Conservation (phyloP, 179 eudicot genomes). For the Monotropa hypopitys region DNA sequence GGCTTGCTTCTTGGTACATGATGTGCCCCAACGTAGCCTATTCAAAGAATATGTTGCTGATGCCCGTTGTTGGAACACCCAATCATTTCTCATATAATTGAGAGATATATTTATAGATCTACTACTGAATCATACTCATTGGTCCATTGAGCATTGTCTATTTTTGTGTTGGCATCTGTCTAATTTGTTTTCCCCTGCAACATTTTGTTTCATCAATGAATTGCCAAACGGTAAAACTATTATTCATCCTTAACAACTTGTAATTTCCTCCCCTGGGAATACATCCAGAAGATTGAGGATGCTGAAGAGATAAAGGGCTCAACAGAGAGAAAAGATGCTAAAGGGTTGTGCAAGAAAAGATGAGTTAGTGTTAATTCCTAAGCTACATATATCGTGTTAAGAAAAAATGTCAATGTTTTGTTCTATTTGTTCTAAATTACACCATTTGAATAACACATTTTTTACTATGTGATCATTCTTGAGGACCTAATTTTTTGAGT, state of each 20-base stretch:
- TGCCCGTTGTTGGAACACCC: not conserved
- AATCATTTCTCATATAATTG: not conserved
- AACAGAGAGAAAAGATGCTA: too few relatives aligned
- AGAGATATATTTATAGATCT: not conserved
- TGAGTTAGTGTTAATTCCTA: too few relatives aligned
- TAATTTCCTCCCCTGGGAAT: not conserved
- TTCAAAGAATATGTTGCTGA: not conserved
- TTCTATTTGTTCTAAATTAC: too few relatives aligned
- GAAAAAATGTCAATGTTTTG: too few relatives aligned
- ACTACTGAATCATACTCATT: not conserved
- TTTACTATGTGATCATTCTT: too few relatives aligned
- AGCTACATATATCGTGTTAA: too few relatives aligned
- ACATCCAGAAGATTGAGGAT: not conserved
- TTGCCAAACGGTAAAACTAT: not conserved
- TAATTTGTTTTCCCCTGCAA: not conserved
- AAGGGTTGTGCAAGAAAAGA: too few relatives aligned
- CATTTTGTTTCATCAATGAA: not conserved
- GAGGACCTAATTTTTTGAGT: too few relatives aligned
- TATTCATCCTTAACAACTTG: not conserved
- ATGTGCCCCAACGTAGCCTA: not conserved
- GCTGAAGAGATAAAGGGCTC: not conserved
- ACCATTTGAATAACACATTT: too few relatives aligned
- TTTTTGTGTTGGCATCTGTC: not conserved
- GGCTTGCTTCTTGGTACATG: not conserved
- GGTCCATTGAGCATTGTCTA: not conserved